Evolutionary conservation across 345 rosid species (phyloP), one percentile per base, ranked within the genome.

Genomic region (Populus euphratica): DNA sequence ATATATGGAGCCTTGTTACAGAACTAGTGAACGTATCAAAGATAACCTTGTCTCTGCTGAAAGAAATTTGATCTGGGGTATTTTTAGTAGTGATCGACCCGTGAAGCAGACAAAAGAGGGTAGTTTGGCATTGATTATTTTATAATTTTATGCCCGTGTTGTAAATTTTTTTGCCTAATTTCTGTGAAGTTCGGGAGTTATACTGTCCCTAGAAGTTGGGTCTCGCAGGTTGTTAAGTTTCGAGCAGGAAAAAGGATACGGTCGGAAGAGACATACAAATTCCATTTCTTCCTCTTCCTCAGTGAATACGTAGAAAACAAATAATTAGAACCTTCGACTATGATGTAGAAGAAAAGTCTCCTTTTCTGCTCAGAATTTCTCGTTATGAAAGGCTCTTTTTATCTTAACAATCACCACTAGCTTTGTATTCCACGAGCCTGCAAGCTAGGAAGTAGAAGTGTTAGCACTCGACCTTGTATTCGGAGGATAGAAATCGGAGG

Each of bases 11-110:
- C 72, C 5, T 83, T 73, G 61, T 78, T n/a, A 20, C 10, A 59
- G 65, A 38, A 33, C 10, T 47, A 47, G 52, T 72, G 85, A 77
- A 59, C 12, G 68, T 44, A 62, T 65, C 67, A 80, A 74, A 64
- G 83, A 63, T 36, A n/a, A 54, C 38, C 23, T 72, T 71, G 18
- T 44, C 17, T 69, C 41, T 75, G 33, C 47, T 70, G 71, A 33
- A 62, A 64, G 13, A 31, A 21, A 16, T 54, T 23, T 41, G 17
- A 2, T 11, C 8, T 1, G 66, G 27, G 41, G 4, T 25, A 36
- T 68, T 17, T 17, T 16, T 69, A 52, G 77, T 5, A 36, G 16
- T 73, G 69, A 73, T 73, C 81, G 81, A 36, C 4, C 33, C 17
- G 21, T n/a, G 43, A 27, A 68, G 56, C 25, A 54, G 56, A 69